These are phyloP conservation scores for Lonicera japonica DNA, from an alignment of 129 eudicot species.

Conservation along the genomic window DNA sequence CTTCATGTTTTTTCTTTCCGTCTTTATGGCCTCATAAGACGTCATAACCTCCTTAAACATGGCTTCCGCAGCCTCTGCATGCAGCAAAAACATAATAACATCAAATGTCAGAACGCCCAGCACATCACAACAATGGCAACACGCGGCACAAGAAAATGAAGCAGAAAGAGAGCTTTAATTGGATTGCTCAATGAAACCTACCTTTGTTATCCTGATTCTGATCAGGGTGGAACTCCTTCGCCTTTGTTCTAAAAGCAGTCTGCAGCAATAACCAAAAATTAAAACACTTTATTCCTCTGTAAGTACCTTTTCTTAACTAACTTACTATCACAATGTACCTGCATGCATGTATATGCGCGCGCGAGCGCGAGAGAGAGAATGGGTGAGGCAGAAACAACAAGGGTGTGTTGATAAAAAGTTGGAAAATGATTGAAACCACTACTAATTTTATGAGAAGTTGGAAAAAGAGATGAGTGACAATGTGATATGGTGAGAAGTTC, in stretches of 20 bases:
- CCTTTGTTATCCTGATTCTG: conserved; percentile 92
- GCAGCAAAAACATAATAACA: conserved; percentile 29
- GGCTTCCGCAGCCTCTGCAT: conserved; percentile 90
- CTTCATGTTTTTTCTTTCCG: conserved; percentile 60
- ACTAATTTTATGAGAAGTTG: too few species aligned
- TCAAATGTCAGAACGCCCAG: background rate
- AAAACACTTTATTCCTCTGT: background rate
- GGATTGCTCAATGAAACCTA: conserved; percentile 7
- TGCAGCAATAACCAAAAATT: conserved; percentile 19
- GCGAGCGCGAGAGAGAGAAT: background rate
- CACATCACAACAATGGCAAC: background rate
- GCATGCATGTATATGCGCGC: too few species aligned
- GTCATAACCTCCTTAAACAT: conserved; percentile 93
- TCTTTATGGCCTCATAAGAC: conserved; percentile 89
- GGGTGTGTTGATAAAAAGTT: too few species aligned
- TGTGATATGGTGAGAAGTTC: too few species aligned
- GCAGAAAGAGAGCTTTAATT: background rate
- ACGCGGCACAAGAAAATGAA: background rate
- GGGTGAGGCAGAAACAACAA: too few species aligned
- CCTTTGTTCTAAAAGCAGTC: conserved; percentile 84
- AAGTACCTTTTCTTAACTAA: too few species aligned
- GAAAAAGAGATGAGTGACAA: too few species aligned
- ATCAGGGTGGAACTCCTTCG: conserved; percentile 93
- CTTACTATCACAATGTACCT: too few species aligned
- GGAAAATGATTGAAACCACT: too few species aligned